These are phyloP conservation scores for Sugiyamaella mastotermitis DNA, from an alignment of 805 yeast genomes.

Conservation along the genomic window DNA sequence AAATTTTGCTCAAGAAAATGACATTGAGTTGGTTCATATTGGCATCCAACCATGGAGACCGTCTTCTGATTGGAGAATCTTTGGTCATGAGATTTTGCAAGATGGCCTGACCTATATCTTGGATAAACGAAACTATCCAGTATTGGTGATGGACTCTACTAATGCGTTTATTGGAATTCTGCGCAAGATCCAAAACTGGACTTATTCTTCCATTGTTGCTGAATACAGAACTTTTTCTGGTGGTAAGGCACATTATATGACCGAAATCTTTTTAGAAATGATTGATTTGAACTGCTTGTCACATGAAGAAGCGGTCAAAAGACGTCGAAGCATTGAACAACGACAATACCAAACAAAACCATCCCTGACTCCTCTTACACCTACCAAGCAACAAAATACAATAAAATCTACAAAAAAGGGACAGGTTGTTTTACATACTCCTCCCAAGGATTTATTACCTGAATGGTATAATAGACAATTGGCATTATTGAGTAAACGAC, in stretches of 20 bases:
- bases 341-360: constrained; percentile 10
- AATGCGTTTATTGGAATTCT: constrained; percentile 75
- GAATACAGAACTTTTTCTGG: constrained; percentile 79
- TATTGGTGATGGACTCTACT: constrained; percentile 72
- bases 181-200: constrained; percentile 84
- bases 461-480: constrained; percentile 65
- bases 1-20: constrained; percentile 49
- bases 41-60: constrained; percentile 35
- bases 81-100: constrained; percentile 58
- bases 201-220: constrained; percentile 71
- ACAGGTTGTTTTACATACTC: constrained; percentile 40
- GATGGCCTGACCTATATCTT: constrained; percentile 61
- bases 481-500: no score
- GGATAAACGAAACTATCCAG: constrained; percentile 56
- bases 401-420: constrained; percentile 29
- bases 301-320: constrained; percentile 42
- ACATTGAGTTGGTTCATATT: constrained; percentile 30
- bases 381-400: constrained; percentile 14
- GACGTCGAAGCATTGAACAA: constrained; percentile 30
- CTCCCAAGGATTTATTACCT: constrained; percentile 61
- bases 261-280: constrained; percentile 77
- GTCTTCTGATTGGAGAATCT: constrained; percentile 63
- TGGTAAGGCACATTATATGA: constrained; percentile 65
- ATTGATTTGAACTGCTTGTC: constrained; percentile 51
- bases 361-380: neutral